Base-by-base conservation (phyloP, 129 eudicot species). In the Lonicera japonica region DNA sequence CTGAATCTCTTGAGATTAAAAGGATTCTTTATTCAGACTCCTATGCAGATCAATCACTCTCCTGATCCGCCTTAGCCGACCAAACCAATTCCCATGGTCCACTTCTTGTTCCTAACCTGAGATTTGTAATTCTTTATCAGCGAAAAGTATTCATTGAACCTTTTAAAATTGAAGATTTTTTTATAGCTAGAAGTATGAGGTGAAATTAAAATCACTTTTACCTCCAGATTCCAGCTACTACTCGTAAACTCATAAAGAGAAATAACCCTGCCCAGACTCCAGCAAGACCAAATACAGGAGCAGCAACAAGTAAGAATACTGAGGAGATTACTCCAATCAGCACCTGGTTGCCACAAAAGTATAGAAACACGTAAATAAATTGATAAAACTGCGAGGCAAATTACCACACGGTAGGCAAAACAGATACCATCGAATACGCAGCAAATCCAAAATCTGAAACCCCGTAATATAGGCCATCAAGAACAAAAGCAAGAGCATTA, bases 391-490 rank as follows among this genome's bases (percentile, higher is more conserved):
- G 13, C 1, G 54, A 47, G 1, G 61, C 50, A 54, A 39, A 21
- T 56, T 20, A 23, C 25, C 58, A 6, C 1, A 39, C 7, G 39
- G 46, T 47, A 47, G 25, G 52, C 29, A 64, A 18, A 51, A 15
- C 40, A 47, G 21, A 8, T 81, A 94, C 99, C 99, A 77, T 88
- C 24, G 99, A 88, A 77, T 83, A 88, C 20, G 96, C 85, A 55
- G 96, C 99, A 57, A 73, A 94, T 67, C 66, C 81, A 9, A 85
- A 94, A 72, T 94, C 99, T 39, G 95, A 88, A 68, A 85, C 91
- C 68, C 99, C 96, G 63, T 94, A 94, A 68, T 94, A 94, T 56
- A 94, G 82, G 54, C 99, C 99, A 73, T 94, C 99, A 60, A 88
- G 70, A 75, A 88, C 99, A 79, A 94, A 94, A 17, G 96, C 99